Percentiles rank a stretch among this genome's conserved stretches.
phyloP scores from a whole-genome alignment of 2,329 filamentous ascomycete species.

The Aschersonia sp. region DNA sequence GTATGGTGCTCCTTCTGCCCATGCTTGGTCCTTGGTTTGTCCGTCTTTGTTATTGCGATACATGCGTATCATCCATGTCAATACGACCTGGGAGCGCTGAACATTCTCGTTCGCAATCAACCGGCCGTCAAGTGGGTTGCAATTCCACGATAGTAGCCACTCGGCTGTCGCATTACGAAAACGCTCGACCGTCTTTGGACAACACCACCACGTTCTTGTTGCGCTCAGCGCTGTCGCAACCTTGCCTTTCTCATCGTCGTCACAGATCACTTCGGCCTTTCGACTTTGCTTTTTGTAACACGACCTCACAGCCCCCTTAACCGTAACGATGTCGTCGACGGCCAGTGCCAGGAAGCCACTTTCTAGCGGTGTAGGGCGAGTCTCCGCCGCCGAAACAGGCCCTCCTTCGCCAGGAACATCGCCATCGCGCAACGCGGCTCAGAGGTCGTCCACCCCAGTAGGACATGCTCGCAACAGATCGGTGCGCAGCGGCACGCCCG shows the following conservation, averaged over 20 bases:
- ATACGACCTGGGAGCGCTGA: background rate
- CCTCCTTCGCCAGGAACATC: slow-evolving; percentile 18
- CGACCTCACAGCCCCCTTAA: background rate
- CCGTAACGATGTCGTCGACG: slow-evolving; percentile 26
- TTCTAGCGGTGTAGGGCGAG: slow-evolving; percentile 30
- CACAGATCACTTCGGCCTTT: no score
- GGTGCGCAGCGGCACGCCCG: slow-evolving; percentile 46
- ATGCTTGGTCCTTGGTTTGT: background rate
- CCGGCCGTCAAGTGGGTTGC: background rate
- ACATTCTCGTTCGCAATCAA: background rate
- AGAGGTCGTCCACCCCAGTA: slow-evolving; percentile 29
- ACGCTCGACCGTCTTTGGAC: background rate
- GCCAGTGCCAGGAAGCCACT: slow-evolving; percentile 38
- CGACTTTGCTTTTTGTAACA: no score
- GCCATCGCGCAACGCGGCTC: slow-evolving; percentile 20
- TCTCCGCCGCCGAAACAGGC: slow-evolving; percentile 23
- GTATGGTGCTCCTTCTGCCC: background rate
- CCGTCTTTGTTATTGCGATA: background rate
- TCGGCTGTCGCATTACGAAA: background rate
- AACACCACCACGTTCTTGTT: background rate
- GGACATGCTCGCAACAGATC: slow-evolving; percentile 46
- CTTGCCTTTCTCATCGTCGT: background rate
- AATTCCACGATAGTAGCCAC: background rate
- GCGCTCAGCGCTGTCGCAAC: slow-evolving; percentile 2
- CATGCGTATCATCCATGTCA: background rate